Base-by-base conservation (phyloP, 176 grass and related monocot genomes). In the Zoysia pacifica region DNA sequence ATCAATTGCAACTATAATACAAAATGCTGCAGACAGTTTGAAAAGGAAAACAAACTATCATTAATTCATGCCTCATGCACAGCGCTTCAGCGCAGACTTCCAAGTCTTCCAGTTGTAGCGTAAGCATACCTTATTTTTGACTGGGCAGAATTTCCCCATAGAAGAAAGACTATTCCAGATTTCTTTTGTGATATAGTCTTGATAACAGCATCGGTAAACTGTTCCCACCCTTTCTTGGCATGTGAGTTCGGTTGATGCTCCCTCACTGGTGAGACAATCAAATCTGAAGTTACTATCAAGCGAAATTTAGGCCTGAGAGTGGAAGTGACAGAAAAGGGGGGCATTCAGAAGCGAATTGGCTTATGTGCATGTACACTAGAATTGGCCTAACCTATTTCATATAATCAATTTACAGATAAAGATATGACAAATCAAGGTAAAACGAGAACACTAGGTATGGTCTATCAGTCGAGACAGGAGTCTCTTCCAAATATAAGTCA, bases 71-170 rank as follows among this genome's bases (percentile, higher is more conserved):
- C 3, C 20, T 41, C 8, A 81, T 56, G 65, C 35, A 53, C 5
- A 11, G 20, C 38, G 40, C 62, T 58, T 28, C 39, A 84, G 28
- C 41, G 51, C 60, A 67, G 12, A 51, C 41, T 62, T 66, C 35
- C 15, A 67, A 20, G 16, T 42, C 16, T 67, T 77, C 69, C 12
- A 61, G 44, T 79, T 72, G 46, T 67, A 68, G 47, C 0, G 1
- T 50, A 81, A 78, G 73, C 80, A 45, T 87, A 95, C 92, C 59
- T 93, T 80, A 72, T 91, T 77, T 95, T 99, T 12, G 86, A 87
- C 74, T 99, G 96, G 75, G 92, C 96, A 60, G 90, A 99, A 77
- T 99, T 99, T 88, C 92, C 96, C 92, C 96, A 99, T 11, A 99
- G 96, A 86, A 99, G 84, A 86, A 99, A 99, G 1, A 95, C 82